Evolutionary conservation across 2,329 filamentous ascomycete genomes (phyloP), one percentile per base, ranked within the genome.

Genomic region (Madurella fahalii): DNA sequence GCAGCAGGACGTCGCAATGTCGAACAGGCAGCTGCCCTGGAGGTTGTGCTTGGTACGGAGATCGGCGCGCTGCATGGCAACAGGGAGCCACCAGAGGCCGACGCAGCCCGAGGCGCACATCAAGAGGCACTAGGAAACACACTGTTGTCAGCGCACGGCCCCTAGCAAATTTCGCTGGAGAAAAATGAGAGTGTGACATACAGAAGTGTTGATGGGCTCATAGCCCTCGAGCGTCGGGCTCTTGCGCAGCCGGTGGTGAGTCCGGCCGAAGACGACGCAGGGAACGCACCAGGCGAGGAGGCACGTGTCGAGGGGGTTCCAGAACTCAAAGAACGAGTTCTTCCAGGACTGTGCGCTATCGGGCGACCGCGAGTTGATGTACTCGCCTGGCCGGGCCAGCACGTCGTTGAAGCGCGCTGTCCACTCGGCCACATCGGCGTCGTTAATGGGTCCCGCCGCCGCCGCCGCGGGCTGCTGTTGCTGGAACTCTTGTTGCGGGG

Each of bases 231-330:
- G 69, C 52, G 65, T 68, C 37, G 63, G 68, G 25, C 71, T 68
- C 65, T 73, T 73, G 54, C 66, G 68, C 11, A 77, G 62, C 17
- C 75, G 72, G 58, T 78, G 75, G 52, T 77, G 68, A 30, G 74
- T 77, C 71, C 74, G 76, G 65, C 75, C 75, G 47, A 77, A 78
- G 34, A 74, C 76, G 32, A 78, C 67, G 57, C 76, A 78, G 1
- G 76, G 76, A 25, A 76, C 57, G 58, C 71, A 78, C 59, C 69
- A 78, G 15, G 72, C 71, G 50, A 77, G 66, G n/a, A 76, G 58
- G 63, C 76, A 78, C 1, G 70, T 68, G 49, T 73, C 70, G 50
- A 77, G 67, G 20, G 75, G 76, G 56, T 58, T 68, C 65, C 72
- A 74, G 70, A 74, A 78, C 54, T 69, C 69, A 44, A 76, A 77